Evolutionary conservation across 371 early-diverging fungal species (phyloP), one percentile per base, ranked within the genome.

Genomic region (Apophysomyces elegans): DNA sequence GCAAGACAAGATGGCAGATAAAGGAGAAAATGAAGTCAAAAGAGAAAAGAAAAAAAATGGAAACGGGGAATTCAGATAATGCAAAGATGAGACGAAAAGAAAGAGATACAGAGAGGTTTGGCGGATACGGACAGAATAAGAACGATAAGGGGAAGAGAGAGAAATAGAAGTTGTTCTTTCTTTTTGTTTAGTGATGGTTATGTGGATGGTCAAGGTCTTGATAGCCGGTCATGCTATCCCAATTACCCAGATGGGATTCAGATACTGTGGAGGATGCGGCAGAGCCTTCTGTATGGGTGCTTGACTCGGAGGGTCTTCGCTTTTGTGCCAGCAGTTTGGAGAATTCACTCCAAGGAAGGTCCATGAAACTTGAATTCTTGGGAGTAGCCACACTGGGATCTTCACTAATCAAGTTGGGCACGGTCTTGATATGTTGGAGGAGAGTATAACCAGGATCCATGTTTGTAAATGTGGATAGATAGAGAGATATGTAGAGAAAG

Each of bases 141-240:
- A 26, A 26, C 32, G 32, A 26, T 3, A 26, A 26, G 32, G 32
- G 32, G 2, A 26, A 26, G 32, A 2, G 32, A 26, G 2, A 26
- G 32, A 26, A 26, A 26, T 26, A 26, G 32, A 26, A 26, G 32
- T 26, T 26, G 32, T 26, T 26, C 32, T 3, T 26, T 26, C 32
- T 26, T 26, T 26, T 43, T 43, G 18, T 47, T 50, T 21, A 50
- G 54, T 50, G 21, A 26, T 50, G 54, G 54, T 50, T 7, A 26
- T 50, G 54, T n/a, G n/a, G 54, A 50, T 76, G 75, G 41, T 72
- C 60, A 39, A 47, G 44, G 26, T 78, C 80, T 68, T 82, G 83
- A 62, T 71, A 77, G 45, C 80, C 79, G 12, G 79, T 79, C 74
- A 76, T 79, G 7, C 75, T 63, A 44, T 82, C 80, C 79, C 80